Evolutionary conservation across 208 protist species (phyloP).

Genomic region (Wallacemonas sp.): DNA sequence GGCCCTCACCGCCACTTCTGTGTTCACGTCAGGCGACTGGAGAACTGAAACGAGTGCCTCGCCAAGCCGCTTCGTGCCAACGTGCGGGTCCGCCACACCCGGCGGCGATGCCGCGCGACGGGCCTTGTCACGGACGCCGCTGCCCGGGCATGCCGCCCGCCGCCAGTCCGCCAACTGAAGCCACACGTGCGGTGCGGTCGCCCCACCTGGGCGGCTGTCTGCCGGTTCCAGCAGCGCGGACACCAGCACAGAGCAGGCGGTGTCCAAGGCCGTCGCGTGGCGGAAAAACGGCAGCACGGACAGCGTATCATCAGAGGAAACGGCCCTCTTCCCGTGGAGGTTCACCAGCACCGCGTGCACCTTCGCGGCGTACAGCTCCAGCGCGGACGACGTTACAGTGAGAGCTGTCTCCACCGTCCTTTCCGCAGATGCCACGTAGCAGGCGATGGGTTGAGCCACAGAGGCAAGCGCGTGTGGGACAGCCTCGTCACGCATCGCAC

Average conservation of each 20-base stretch:
- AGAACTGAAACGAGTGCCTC: not conserved
- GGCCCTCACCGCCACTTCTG: not conserved
- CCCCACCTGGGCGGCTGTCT: not conserved
- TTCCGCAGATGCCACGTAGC: not conserved
- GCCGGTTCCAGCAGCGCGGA: constrained; percentile 32
- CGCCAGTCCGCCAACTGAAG: constrained; percentile 3
- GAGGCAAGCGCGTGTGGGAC: not conserved
- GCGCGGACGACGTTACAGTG: not conserved
- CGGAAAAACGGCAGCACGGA: constrained; percentile 40
- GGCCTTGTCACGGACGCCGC: too few relatives aligned
- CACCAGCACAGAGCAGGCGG: constrained; percentile 47
- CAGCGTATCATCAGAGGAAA: too few relatives aligned
- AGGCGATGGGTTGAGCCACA: not conserved
- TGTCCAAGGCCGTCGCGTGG: constrained; percentile 43
- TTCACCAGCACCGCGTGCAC: not conserved
- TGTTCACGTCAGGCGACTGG: not conserved
- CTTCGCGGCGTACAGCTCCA: not conserved
- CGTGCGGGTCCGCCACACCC: not conserved
- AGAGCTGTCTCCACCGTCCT: not conserved
- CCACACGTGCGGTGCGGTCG: not conserved
- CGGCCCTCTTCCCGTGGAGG: too few relatives aligned
- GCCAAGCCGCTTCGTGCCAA: not conserved
- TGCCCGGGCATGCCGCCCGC: too few relatives aligned
- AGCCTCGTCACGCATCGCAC: too few relatives aligned
- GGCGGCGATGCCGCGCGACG: not conserved